Conservation (phyloP, 23 red algal species). For the Gracilaria domingensis region DNA sequence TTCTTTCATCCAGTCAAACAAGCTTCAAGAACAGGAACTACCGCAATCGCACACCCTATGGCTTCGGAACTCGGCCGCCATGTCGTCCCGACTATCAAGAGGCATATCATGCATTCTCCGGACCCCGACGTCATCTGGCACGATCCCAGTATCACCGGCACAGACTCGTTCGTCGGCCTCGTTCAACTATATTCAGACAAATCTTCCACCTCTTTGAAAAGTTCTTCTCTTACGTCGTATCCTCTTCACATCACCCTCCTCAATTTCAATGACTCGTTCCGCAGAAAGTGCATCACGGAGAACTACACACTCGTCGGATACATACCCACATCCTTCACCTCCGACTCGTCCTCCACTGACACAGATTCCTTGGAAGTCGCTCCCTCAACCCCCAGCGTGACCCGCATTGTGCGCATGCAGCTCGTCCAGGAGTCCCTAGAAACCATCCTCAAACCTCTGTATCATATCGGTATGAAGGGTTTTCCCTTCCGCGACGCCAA, state of each 20-base stretch:
- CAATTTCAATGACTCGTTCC: neutral
- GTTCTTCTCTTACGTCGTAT: neutral
- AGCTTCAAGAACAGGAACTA: neutral
- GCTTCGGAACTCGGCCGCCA: neutral
- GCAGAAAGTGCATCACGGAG: neutral
- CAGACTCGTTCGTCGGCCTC: neutral
- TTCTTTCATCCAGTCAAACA: slow-evolving; percentile 17
- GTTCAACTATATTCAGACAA: slow-evolving; percentile 6
- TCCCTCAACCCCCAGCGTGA: neutral
- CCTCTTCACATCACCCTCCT: slow-evolving; percentile 10
- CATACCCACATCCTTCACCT: neutral
- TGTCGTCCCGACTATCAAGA: neutral
- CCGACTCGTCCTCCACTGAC: neutral
- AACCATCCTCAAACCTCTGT: neutral
- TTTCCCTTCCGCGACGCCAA: slow-evolving; percentile 2
- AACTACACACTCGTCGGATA: slow-evolving; percentile 1
- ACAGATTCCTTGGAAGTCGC: neutral
- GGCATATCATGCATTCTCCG: neutral
- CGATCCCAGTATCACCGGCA: neutral
- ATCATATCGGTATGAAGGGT: neutral
- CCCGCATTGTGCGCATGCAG: neutral
- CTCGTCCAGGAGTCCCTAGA: neutral
- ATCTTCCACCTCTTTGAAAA: neutral
- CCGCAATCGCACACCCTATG: slow-evolving; percentile 6
- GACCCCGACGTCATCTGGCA: slow-evolving; percentile 4